phyloP scores from a whole-genome alignment of 352 stramenopile genomes.

The Globisporangium heterothallicum region DNA sequence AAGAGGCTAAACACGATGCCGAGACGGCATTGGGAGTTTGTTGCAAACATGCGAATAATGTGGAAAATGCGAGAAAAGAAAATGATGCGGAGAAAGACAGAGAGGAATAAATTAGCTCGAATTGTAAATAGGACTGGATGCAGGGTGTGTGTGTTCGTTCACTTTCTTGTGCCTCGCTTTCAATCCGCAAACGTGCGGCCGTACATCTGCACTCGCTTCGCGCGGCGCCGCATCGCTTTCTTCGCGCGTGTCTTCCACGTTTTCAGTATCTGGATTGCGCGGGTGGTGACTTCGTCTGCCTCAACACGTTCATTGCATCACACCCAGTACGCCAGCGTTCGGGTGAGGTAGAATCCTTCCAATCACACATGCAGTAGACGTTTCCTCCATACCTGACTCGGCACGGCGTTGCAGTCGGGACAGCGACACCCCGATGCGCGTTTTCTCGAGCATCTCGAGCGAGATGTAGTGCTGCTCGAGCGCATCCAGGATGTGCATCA shows the following conservation, averaged over 20 bases:
- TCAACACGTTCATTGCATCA: no score
- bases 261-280: conserved; percentile 37
- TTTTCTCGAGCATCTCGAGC: conserved; percentile 82
- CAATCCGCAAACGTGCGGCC: conserved; percentile 65
- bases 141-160: not conserved
- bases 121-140: not conserved
- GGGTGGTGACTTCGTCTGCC: conserved; percentile 30
- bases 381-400: conserved; percentile 22
- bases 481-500: conserved; percentile 40
- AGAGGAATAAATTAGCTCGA: conserved; percentile 6
- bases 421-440: conserved; percentile 33
- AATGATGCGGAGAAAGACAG: not conserved
- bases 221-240: conserved; percentile 50
- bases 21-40: not conserved
- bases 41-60: not conserved
- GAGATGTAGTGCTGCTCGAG: conserved; percentile 72
- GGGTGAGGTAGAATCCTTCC: no score
- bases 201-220: conserved; percentile 56
- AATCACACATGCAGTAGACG: not conserved
- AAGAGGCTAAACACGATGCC: not conserved
- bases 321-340: no score
- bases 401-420: conserved; percentile 30
- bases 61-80: not conserved
- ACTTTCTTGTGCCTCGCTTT: conserved; percentile 6
- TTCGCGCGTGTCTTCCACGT: conserved; percentile 70